A percentile compares a stretch with the other conserved stretches of the same genome.
phyloP scores from a whole-genome alignment of 2,329 filamentous ascomycete species.

The Apiospora hydei region DNA sequence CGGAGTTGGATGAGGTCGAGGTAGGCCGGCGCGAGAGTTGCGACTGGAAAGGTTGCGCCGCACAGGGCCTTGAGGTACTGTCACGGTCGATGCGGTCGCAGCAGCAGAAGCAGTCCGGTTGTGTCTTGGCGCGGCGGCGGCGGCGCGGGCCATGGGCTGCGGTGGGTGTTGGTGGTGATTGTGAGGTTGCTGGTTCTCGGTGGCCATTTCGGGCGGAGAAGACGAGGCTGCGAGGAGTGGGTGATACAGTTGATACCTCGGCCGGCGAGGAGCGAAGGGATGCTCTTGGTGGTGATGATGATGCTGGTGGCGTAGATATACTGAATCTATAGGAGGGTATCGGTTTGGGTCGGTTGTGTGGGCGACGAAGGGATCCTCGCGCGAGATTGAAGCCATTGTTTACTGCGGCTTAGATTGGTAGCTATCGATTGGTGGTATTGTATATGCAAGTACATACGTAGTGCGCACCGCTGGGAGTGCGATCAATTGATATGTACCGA shows the following conservation, averaged over 20 bases:
- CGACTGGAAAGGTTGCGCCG: constrained; percentile 65
- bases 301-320: constrained; percentile 8
- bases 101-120: neutral
- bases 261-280: constrained; percentile 6
- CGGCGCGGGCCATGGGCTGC: constrained; percentile 1
- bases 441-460: neutral
- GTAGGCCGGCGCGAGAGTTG: constrained; percentile 66
- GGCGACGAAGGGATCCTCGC: constrained; percentile 12
- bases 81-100: neutral
- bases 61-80: constrained; percentile 36
- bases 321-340: constrained; percentile 20
- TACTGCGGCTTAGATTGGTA: neutral
- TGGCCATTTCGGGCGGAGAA: constrained; percentile 8
- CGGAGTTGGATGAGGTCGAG: constrained; percentile 45
- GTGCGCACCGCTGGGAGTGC: neutral
- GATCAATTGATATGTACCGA: neutral
- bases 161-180: constrained; percentile 17
- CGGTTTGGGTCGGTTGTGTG: neutral
- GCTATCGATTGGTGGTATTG: neutral
- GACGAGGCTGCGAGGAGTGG: constrained; percentile 9
- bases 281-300: neutral
- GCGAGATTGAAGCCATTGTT: constrained; percentile 10
- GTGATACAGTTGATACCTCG: constrained; percentile 1
- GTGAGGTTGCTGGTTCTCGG: constrained; percentile 2
- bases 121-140: neutral